These are phyloP conservation scores for Discostella pseudostelligera DNA, from an alignment of 108 stramenopile species.

Conservation along the genomic window DNA sequence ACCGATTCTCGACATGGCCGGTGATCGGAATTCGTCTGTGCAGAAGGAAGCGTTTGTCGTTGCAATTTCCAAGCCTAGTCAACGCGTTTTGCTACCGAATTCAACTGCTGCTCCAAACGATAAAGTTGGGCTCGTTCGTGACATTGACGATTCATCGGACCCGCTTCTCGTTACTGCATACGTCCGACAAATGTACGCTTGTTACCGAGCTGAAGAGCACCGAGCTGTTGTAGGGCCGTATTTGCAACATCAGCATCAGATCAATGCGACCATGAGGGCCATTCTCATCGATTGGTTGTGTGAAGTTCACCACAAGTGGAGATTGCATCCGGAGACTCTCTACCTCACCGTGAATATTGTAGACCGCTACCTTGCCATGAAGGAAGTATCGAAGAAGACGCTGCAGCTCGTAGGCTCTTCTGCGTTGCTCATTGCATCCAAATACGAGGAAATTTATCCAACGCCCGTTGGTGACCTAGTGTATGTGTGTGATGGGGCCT, in stretches of 20 bases:
- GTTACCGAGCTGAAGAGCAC: slow-evolving; percentile 69
- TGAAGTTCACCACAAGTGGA: slow-evolving; percentile 87
- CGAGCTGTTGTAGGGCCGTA: slow-evolving; percentile 51
- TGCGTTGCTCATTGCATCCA: slow-evolving; percentile 81
- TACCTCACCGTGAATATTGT: slow-evolving; percentile 85
- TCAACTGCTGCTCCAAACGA: neutral
- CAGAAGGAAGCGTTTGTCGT: neutral
- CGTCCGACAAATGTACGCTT: slow-evolving; percentile 81
- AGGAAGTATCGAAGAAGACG: slow-evolving; percentile 58
- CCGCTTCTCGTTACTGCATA: slow-evolving; percentile 78
- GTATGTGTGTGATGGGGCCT: slow-evolving; percentile 80
- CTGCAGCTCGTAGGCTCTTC: slow-evolving; percentile 90
- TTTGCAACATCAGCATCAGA: slow-evolving; percentile 70
- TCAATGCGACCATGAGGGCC: slow-evolving; percentile 83
- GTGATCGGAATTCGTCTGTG: neutral
- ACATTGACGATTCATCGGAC: slow-evolving; percentile 85
- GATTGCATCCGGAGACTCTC: slow-evolving; percentile 80
- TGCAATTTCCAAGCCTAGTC: neutral
- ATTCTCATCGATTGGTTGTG: slow-evolving; percentile 94
- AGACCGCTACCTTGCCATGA: slow-evolving; percentile 75
- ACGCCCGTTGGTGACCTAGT: slow-evolving; percentile 78
- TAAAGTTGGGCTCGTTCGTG: slow-evolving; percentile 29
- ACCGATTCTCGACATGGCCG: too few species aligned
- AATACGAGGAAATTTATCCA: slow-evolving; percentile 94
- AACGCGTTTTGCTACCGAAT: neutral